These are phyloP conservation scores for Ormosia semicastrata DNA, from an alignment of 306 rosid species.

Conservation along the genomic window DNA sequence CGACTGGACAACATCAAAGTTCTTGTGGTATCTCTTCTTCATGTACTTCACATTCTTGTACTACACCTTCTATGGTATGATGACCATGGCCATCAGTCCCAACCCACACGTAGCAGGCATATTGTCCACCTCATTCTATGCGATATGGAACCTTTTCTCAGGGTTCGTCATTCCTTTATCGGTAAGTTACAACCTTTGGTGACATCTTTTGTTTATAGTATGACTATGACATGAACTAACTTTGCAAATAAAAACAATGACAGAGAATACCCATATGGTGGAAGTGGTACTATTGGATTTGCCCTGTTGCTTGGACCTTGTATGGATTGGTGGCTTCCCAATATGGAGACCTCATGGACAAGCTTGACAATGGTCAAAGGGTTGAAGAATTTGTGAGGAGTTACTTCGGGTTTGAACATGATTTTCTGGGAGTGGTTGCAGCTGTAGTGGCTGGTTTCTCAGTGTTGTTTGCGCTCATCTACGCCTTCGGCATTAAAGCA, in stretches of 20 bases:
- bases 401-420: conserved; percentile 67
- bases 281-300: conserved; percentile 82
- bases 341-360: conserved; percentile 55
- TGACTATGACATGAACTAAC: conserved; percentile 44
- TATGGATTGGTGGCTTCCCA: conserved; percentile 74
- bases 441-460: conserved; percentile 60
- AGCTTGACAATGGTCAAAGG: conserved; percentile 59
- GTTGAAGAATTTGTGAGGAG: conserved; percentile 59
- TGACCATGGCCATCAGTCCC: conserved; percentile 77
- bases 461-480: conserved; percentile 61
- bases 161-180: conserved; percentile 73
- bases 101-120: conserved; percentile 64
- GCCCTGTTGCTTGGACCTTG: conserved; percentile 86
- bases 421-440: conserved; percentile 59
- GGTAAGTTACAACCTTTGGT: conserved; percentile 39
- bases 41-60: conserved; percentile 54
- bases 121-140: conserved; percentile 61
- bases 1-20: conserved; percentile 53
- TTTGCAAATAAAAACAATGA: not conserved
- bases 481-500: conserved; percentile 57
- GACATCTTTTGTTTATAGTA: conserved; percentile 35
- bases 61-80: conserved; percentile 78
- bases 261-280: conserved; percentile 96
- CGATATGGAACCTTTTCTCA: conserved; percentile 76
- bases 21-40: conserved; percentile 60